A percentile compares a stretch with the other conserved stretches of the same genome.
Conservation (phyloP, 2,329 filamentous ascomycete species). For the Colletotrichum sp. region DNA sequence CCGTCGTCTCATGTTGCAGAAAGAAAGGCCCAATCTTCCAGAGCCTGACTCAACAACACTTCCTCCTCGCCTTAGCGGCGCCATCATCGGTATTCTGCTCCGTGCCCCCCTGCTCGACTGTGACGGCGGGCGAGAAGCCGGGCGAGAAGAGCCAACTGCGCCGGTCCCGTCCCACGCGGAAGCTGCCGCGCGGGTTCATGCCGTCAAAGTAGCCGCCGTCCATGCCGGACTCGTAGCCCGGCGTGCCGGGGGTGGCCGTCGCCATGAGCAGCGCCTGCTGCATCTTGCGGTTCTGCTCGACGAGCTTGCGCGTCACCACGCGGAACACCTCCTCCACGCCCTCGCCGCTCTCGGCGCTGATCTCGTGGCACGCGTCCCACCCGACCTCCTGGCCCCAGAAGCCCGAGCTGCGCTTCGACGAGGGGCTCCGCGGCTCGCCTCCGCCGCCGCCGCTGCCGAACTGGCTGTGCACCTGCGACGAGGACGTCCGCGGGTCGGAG, state of each 20-base stretch:
- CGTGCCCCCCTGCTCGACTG: slow-evolving; percentile 46
- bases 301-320: slow-evolving; percentile 66
- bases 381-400: slow-evolving; percentile 94
- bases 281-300: slow-evolving; percentile 69
- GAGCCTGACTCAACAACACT: slow-evolving; percentile 28
- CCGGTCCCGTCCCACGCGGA: slow-evolving; percentile 62
- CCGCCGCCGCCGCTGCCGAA: slow-evolving; percentile 35
- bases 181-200: slow-evolving; percentile 53
- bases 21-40: background rate
- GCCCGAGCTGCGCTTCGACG: slow-evolving; percentile 71
- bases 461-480: slow-evolving; percentile 14
- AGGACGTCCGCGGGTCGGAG: slow-evolving; percentile 24
- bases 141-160: slow-evolving; percentile 65
- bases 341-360: slow-evolving; percentile 91
- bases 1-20: background rate
- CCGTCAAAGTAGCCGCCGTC: slow-evolving; percentile 59
- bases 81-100: slow-evolving; percentile 26
- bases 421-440: slow-evolving; percentile 63
- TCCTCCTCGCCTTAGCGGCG: slow-evolving; percentile 23
- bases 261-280: slow-evolving; percentile 64
- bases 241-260: slow-evolving; percentile 55
- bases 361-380: slow-evolving; percentile 98
- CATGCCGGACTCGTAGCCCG: slow-evolving; percentile 48
- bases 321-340: slow-evolving; percentile 97
- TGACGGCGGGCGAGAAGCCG: slow-evolving; percentile 56